phyloP scores from a whole-genome alignment of 116 monocot genomes.

The Cymodocea nodosa region DNA sequence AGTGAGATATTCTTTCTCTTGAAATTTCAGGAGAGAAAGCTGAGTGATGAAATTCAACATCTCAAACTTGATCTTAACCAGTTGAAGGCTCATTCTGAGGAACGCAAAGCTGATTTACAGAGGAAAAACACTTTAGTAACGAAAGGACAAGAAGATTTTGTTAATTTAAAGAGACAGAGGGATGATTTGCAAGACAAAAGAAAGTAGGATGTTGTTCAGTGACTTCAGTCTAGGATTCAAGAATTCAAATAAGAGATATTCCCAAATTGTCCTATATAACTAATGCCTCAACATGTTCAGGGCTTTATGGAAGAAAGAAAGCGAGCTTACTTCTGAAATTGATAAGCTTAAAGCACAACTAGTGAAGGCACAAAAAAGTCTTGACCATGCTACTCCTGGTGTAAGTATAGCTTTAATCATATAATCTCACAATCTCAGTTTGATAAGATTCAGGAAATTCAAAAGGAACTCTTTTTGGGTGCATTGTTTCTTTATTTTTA shows the following conservation, averaged over 20 bases:
- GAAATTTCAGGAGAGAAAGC: constrained; percentile 52
- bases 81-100: constrained; percentile 40
- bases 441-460: too few relatives aligned
- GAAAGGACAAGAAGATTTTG: constrained; percentile 47
- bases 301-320: constrained; percentile 84
- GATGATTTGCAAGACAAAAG: constrained; percentile 72
- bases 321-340: constrained; percentile 68
- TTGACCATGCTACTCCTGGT: constrained; percentile 95
- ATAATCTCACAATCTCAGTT: too few relatives aligned
- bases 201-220: constrained; percentile 48
- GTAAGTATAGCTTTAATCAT: constrained; percentile 31
- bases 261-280: not conserved
- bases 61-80: constrained; percentile 50
- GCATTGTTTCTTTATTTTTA: too few relatives aligned
- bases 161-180: constrained; percentile 46
- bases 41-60: constrained; percentile 71
- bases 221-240: too few relatives aligned
- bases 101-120: constrained; percentile 40
- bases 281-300: constrained; percentile 23
- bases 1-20: not conserved
- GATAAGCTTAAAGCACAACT: constrained; percentile 73
- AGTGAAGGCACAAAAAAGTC: constrained; percentile 84
- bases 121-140: constrained; percentile 28
- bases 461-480: too few relatives aligned
- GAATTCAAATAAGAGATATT: not conserved